Evolutionary conservation across 23 red algal genomes (phyloP).

Genomic region (Pyropia haitanensis): DNA sequence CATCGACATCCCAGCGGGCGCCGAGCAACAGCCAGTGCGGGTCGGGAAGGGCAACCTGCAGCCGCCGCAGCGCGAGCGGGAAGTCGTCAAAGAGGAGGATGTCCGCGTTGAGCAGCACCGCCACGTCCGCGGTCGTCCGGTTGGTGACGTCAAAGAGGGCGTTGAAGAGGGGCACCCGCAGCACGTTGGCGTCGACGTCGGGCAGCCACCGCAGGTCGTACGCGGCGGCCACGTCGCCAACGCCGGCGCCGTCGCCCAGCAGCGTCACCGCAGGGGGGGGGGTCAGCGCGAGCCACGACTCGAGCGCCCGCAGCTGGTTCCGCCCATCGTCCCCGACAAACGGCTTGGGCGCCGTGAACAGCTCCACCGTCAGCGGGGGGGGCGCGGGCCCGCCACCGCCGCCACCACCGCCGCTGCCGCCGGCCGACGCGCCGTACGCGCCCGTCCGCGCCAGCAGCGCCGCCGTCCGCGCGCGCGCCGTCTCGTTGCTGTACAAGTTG

Average conservation of each 20-base stretch:
- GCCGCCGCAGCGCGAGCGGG: constrained; percentile 31
- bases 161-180: constrained; percentile 75
- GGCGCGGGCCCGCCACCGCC: too few species aligned
- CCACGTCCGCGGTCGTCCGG: constrained; percentile 27
- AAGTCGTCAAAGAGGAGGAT: constrained; percentile 81
- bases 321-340: constrained; percentile 55
- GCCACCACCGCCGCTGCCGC: too few species aligned
- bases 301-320: constrained; percentile 50
- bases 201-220: constrained; percentile 30
- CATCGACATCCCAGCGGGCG: constrained; percentile 89
- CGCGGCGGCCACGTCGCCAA: constrained; percentile 30
- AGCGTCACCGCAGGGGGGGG: constrained; percentile 51
- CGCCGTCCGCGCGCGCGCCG: too few species aligned
- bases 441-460: too few species aligned
- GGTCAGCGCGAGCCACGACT: constrained; percentile 59
- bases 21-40: constrained; percentile 55
- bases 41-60: constrained; percentile 14
- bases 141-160: constrained; percentile 55
- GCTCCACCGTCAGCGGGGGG: constrained; percentile 13
- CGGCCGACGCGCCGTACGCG: too few species aligned
- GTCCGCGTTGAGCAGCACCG: constrained; percentile 76
- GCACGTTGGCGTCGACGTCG: constrained; percentile 62
- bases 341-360: constrained; percentile 82
- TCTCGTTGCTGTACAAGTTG: too few species aligned
- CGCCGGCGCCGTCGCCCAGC: constrained; percentile 53